These are phyloP conservation scores for Rhizopogon sp. DNA, from an alignment of 768 basidiomycete species.

Conservation along the genomic window DNA sequence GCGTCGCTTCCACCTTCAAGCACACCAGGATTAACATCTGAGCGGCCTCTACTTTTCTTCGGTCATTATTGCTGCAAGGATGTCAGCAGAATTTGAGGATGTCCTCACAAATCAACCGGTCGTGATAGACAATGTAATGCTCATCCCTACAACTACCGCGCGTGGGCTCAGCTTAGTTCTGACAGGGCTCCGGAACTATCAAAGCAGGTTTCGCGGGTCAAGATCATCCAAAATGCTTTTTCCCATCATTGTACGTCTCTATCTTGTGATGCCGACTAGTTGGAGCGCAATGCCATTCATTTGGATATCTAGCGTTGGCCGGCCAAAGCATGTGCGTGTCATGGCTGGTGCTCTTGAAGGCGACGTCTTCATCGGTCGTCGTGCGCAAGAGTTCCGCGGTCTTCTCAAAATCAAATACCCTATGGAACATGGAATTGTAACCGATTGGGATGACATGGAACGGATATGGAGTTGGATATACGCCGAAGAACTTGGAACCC, in stretches of 20 bases:
- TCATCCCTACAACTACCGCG: constrained; percentile 11
- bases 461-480: constrained; percentile 99
- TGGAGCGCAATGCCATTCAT: constrained; percentile 21
- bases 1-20: background rate
- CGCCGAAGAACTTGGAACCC: constrained; percentile 88
- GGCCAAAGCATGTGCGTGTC: constrained; percentile 95
- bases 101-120: constrained; percentile 98
- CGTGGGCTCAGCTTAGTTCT: constrained; percentile 19
- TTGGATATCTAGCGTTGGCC: constrained; percentile 64
- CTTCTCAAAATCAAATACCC: constrained; percentile 98
- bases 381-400: constrained; percentile 94
- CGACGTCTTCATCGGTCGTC: constrained; percentile 92
- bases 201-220: constrained; percentile 99
- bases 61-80: constrained; percentile 23
- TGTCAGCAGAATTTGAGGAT: constrained; percentile 88
- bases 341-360: constrained; percentile 98
- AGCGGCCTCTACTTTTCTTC: background rate
- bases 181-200: constrained; percentile 95
- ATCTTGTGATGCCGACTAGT: constrained; percentile 18
- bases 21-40: background rate
- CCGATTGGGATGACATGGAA: constrained; percentile 99
- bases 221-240: constrained; percentile 99
- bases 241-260: constrained; percentile 90
- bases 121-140: constrained; percentile 92
- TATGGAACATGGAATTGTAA: constrained; percentile 98